phyloP scores from a whole-genome alignment of 257 asterid genomes.

The Paraleonurus japonicus region DNA sequence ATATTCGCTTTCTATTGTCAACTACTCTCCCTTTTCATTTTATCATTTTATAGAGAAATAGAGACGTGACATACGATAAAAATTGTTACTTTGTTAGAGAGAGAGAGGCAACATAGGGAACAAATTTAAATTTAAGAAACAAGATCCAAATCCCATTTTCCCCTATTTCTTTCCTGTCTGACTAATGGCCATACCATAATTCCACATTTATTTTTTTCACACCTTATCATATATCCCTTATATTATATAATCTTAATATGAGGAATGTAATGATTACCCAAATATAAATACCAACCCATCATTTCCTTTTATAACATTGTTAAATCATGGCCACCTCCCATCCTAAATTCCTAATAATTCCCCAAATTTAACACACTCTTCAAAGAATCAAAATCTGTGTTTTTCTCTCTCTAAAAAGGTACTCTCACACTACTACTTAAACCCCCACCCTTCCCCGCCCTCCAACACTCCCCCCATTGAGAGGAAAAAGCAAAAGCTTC shows the following conservation, averaged over 20 bases:
- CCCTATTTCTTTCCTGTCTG: background rate
- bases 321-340: slow-evolving; percentile 39
- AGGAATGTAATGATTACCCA: slow-evolving; percentile 44
- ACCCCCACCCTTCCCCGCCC: slow-evolving; percentile 21
- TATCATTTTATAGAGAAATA: too few relatives aligned
- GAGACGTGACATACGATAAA: too few relatives aligned
- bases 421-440: slow-evolving; percentile 17
- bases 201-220: background rate
- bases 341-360: slow-evolving; percentile 44
- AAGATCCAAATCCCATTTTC: slow-evolving; percentile 18
- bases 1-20: too few relatives aligned
- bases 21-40: too few relatives aligned
- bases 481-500: slow-evolving; percentile 1
- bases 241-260: background rate
- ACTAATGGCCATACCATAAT: background rate
- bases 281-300: slow-evolving; percentile 60
- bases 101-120: too few relatives aligned
- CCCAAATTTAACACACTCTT: slow-evolving; percentile 34
- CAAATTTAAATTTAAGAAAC: background rate
- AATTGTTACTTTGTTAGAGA: too few relatives aligned
- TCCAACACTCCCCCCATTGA: slow-evolving; percentile 20
- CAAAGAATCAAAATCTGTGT: background rate
- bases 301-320: slow-evolving; percentile 48
- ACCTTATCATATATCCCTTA: background rate
- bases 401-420: slow-evolving; percentile 19